These are phyloP conservation scores for Fusarium abutilonis DNA, from an alignment of 2,329 filamentous ascomycete genomes.

Conservation along the genomic window DNA sequence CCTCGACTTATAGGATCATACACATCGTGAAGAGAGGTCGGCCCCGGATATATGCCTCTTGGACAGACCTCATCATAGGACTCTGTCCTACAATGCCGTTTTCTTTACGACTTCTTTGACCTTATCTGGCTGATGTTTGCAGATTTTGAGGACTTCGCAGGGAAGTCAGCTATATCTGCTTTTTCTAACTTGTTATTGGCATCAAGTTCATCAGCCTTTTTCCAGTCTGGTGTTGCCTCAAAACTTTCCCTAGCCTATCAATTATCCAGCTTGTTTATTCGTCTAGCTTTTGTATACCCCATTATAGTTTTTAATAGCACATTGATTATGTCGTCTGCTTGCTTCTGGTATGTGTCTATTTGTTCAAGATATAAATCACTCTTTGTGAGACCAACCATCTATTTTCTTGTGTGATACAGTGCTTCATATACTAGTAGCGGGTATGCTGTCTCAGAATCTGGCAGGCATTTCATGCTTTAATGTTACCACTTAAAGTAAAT, in stretches of 20 bases:
- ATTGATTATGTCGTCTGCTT: background rate
- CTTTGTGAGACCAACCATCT: no score
- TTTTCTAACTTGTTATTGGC: background rate
- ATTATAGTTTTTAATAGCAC: constrained; percentile 4
- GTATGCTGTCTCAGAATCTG: no score
- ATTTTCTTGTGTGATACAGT: no score
- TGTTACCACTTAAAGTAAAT: no score
- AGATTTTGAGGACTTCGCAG: constrained; percentile 2
- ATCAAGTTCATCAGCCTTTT: background rate
- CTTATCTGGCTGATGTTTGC: constrained; percentile 21
- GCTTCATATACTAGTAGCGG: no score
- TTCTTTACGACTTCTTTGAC: background rate
- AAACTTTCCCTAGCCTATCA: constrained; percentile 2
- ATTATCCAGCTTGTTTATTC: constrained; percentile 1
- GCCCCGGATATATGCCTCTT: background rate
- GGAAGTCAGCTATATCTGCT: background rate
- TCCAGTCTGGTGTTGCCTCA: background rate
- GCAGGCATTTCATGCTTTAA: no score
- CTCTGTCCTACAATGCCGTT: background rate
- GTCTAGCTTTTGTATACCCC: constrained; percentile 24
- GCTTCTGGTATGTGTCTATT: no score
- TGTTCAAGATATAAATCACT: background rate
- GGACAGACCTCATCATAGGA: background rate
- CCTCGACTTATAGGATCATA: constrained; percentile 22
- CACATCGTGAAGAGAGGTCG: background rate